Conservation (phyloP, 495 filamentous ascomycete species). For the Jackrogersella minutella region DNA sequence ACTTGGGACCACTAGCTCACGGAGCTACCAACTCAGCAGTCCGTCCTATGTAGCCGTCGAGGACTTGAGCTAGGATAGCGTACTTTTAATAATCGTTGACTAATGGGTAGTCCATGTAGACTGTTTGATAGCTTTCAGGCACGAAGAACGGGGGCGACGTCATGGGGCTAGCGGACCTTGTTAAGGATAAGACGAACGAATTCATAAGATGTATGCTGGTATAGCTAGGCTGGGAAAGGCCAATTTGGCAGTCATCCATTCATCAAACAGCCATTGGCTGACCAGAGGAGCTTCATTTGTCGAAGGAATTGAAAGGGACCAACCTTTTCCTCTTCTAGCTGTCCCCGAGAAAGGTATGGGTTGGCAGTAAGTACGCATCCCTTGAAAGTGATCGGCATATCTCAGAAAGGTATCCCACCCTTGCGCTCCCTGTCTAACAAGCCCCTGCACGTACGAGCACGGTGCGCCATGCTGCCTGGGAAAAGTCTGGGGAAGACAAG, state of each 20-base stretch:
- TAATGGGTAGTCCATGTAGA: conserved; percentile 17
- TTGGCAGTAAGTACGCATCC: conserved; percentile 13
- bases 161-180: conserved; percentile 27
- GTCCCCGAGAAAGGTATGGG: conserved; percentile 15
- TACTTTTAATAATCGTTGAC: conserved; percentile 36
- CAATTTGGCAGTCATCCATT: conserved; percentile 30
- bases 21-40: conserved; percentile 7
- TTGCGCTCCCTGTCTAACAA: conserved; percentile 5
- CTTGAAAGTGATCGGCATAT: conserved; percentile 39
- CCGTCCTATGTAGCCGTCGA: neutral
- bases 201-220: conserved; percentile 5
- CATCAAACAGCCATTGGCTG: conserved; percentile 24
- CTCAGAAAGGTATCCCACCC: conserved; percentile 41
- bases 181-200: conserved; percentile 16
- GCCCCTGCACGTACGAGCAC: conserved; percentile 28
- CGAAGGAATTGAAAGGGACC: conserved; percentile 31
- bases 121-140: conserved; percentile 15
- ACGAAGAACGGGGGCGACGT: conserved; percentile 33
- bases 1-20: conserved; percentile 17
- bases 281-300: conserved; percentile 34
- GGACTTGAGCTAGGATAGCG: conserved; percentile 5
- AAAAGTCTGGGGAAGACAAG: conserved; percentile 42
- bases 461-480: conserved; percentile 32
- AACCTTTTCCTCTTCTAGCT: conserved; percentile 33
- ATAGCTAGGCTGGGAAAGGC: conserved; percentile 18